phyloP scores from a whole-genome alignment of 1,284 basidiomycete species.

The Tausonia pullulans region DNA sequence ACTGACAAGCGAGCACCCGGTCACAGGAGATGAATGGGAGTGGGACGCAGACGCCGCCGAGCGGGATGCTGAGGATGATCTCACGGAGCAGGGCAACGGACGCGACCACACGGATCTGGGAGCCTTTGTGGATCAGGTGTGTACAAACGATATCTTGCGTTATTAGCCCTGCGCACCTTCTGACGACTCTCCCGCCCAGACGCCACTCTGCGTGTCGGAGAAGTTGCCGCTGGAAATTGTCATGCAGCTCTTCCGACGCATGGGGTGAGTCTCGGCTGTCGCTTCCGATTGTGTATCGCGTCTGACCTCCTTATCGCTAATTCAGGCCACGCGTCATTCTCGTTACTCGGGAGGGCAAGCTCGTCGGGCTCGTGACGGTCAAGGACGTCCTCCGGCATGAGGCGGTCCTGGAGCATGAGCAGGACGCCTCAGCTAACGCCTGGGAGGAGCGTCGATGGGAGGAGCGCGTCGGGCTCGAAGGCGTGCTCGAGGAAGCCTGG shows the following conservation, averaged over 20 bases:
- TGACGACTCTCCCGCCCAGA: conserved; percentile 40
- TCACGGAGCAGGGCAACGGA: conserved; percentile 11
- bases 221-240: conserved; percentile 90
- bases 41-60: conserved; percentile 6
- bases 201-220: conserved; percentile 84
- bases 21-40: conserved; percentile 14
- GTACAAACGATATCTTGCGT: conserved; percentile 15
- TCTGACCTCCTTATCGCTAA: neutral
- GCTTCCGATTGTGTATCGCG: neutral
- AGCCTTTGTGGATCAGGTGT: conserved; percentile 84
- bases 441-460: conserved; percentile 20
- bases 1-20: neutral
- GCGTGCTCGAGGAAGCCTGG: conserved; percentile 32
- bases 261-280: conserved; percentile 57
- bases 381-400: conserved; percentile 89
- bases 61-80: conserved; percentile 22
- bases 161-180: neutral
- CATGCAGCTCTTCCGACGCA: conserved; percentile 87
- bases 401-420: conserved; percentile 33
- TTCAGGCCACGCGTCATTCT: conserved; percentile 82
- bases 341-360: conserved; percentile 61
- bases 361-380: conserved; percentile 83
- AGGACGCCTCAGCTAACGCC: conserved; percentile 15
- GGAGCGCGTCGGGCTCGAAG: conserved; percentile 28
- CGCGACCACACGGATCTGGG: conserved; percentile 54